Evolutionary conservation across 257 asterid genomes (phyloP).

Genomic region (Rubia yunnanensis): DNA sequence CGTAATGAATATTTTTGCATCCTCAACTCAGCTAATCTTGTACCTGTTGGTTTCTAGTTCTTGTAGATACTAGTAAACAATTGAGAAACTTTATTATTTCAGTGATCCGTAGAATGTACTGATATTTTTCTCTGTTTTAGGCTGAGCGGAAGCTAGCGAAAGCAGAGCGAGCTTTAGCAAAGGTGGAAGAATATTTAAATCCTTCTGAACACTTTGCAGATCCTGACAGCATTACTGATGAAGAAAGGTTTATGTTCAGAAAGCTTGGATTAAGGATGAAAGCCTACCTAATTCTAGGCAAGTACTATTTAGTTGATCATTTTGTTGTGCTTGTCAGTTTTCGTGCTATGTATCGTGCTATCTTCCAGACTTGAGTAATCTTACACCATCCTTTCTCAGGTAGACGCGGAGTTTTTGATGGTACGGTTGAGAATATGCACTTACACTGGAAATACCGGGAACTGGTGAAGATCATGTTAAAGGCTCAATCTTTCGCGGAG

Average conservation of each 20-base stretch:
- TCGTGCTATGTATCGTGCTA: not conserved
- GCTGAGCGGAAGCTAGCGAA: conserved; percentile 60
- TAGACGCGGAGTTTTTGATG: conserved; percentile 95
- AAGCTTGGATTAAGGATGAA: conserved; percentile 97
- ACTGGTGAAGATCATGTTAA: conserved; percentile 74
- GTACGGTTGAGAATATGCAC: conserved; percentile 99
- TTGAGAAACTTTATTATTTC: not conserved
- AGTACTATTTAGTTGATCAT: conserved; percentile 13
- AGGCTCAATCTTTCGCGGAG: conserved; percentile 63
- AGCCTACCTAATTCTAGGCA: conserved; percentile 95
- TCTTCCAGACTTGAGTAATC: conserved; percentile 5
- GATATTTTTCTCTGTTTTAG: conserved; percentile 31
- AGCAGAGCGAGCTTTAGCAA: conserved; percentile 73
- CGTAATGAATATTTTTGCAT: not conserved
- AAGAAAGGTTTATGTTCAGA: conserved; percentile 95
- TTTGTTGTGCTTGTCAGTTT: conserved; percentile 7
- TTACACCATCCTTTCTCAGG: conserved; percentile 43
- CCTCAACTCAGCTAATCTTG: not conserved
- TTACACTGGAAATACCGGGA: conserved; percentile 97
- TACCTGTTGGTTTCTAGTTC: not conserved
- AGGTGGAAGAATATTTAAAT: conserved; percentile 66
- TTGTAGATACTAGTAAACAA: not conserved
- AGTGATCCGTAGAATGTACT: not conserved
- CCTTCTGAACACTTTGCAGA: conserved; percentile 63
- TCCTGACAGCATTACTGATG: conserved; percentile 66